These are phyloP conservation scores for Peronospora belbahrii DNA, from an alignment of 352 stramenopile genomes.

Conservation along the genomic window DNA sequence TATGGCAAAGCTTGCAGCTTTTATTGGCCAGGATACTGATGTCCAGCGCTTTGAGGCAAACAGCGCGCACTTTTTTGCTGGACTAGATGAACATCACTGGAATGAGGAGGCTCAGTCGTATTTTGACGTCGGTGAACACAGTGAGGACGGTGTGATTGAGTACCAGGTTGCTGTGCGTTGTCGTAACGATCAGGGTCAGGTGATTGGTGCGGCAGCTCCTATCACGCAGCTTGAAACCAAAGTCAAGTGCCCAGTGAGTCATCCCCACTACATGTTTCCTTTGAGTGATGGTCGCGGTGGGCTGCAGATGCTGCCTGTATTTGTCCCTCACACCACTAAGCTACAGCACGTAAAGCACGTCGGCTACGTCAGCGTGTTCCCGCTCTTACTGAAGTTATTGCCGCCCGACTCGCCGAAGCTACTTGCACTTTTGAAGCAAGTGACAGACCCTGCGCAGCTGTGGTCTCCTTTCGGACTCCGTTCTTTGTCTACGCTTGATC, in stretches of 20 bases:
- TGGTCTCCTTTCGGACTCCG: conserved; percentile 77
- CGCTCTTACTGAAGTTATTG: conserved; percentile 69
- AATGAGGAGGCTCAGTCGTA: conserved; percentile 51
- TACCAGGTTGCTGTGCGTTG: conserved; percentile 63
- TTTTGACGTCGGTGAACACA: conserved; percentile 80
- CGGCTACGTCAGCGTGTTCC: conserved; percentile 87
- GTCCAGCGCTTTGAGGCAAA: conserved; percentile 24
- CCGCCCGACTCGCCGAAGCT: conserved; percentile 61
- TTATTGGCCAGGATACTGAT: conserved; percentile 27
- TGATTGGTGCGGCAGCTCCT: conserved; percentile 33
- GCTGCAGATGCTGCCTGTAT: conserved; percentile 65
- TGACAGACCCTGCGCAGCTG: conserved; percentile 58
- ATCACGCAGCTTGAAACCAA: conserved; percentile 31
- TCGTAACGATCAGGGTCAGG: conserved; percentile 38
- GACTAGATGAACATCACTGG: conserved; percentile 68
- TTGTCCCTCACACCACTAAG: conserved; percentile 46
- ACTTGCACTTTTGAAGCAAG: conserved; percentile 39
- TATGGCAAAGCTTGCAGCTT: conserved; percentile 37
- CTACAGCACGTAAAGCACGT: conserved; percentile 74
- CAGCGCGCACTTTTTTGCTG: conserved; percentile 29
- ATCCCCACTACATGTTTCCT: conserved; percentile 70
- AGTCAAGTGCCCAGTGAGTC: conserved; percentile 38
- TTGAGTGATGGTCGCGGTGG: conserved; percentile 71
- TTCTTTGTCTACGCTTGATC: conserved; percentile 77
- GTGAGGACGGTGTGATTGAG: conserved; percentile 57